Percentiles rank a stretch among this genome's conserved stretches.
Conservation (phyloP, 805 yeast species). For the Ogataea dorogensis region DNA sequence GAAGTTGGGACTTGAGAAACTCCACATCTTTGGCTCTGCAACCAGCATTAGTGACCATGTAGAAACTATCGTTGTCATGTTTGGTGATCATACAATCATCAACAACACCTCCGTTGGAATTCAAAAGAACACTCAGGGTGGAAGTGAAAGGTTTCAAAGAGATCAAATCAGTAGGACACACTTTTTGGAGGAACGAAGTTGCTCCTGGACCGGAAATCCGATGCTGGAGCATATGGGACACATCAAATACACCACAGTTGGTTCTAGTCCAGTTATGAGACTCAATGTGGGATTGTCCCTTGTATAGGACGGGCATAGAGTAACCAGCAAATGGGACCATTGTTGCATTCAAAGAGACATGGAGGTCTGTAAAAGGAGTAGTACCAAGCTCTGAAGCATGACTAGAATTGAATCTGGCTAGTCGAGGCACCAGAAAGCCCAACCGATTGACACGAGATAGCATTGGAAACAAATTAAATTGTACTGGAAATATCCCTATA, state of each 20-base stretch:
- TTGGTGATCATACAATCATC: constrained; percentile 93
- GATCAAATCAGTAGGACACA: constrained; percentile 87
- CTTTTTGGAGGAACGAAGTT: constrained; percentile 62
- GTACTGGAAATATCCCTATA: background rate
- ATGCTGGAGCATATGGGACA: constrained; percentile 97
- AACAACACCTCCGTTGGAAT: constrained; percentile 75
- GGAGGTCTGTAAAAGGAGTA: constrained; percentile 83
- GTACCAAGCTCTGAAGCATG: constrained; percentile 39
- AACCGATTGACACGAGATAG: background rate
- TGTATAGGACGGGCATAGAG: constrained; percentile 89
- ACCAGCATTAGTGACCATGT: constrained; percentile 95
- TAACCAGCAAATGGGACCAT: constrained; percentile 98
- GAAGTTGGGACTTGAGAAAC: constrained; percentile 50
- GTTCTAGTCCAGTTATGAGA: constrained; percentile 93
- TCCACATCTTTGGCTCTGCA: constrained; percentile 77
- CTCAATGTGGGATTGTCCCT: constrained; percentile 82
- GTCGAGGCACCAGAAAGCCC: background rate
- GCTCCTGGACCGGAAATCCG: constrained; percentile 68
- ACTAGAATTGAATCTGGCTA: constrained; percentile 16
- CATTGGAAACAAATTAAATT: background rate
- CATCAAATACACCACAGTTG: constrained; percentile 90
- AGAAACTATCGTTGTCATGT: constrained; percentile 67
- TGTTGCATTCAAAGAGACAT: constrained; percentile 74
- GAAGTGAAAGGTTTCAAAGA: constrained; percentile 55
- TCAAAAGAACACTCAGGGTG: constrained; percentile 74